A percentile compares a stretch with the other conserved stretches of the same genome.
These are phyloP conservation scores for Aspergillus hiratsukae DNA, from an alignment of 2,329 filamentous ascomycete genomes.

Conservation along the genomic window DNA sequence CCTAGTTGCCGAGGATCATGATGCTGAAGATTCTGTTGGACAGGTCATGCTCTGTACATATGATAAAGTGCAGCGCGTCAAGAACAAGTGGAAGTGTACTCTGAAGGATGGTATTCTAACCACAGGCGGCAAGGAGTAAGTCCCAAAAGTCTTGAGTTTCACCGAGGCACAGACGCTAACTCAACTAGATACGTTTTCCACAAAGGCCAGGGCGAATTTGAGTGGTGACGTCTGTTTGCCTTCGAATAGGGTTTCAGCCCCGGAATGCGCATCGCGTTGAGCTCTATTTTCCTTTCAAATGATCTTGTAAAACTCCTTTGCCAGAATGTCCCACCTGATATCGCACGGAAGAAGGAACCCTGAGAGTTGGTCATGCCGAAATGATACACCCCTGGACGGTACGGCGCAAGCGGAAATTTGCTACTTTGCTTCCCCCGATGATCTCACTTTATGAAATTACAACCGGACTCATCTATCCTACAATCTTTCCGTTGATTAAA, in stretches of 20 bases:
- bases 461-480: neutral
- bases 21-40: constrained; percentile 75
- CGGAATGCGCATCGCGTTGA: neutral
- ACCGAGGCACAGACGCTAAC: constrained; percentile 20
- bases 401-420: neutral
- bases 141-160: constrained; percentile 11
- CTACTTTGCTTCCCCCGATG: neutral
- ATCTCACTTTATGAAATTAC: neutral
- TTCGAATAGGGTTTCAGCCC: neutral
- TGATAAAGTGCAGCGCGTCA: constrained; percentile 97
- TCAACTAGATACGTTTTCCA: constrained; percentile 77
- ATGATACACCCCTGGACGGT: neutral
- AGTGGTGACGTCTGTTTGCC: constrained; percentile 63
- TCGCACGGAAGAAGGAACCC: neutral
- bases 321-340: neutral
- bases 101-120: constrained; percentile 95
- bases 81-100: constrained; percentile 99
- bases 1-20: constrained; percentile 74
- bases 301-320: neutral
- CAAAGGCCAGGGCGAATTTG: constrained; percentile 94
- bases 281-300: neutral
- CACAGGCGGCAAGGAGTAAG: constrained; percentile 82
- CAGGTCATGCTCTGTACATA: constrained; percentile 99
- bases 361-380: neutral
- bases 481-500: neutral